phyloP scores from a whole-genome alignment of 345 rosid species.

The Nasturtium officinale region DNA sequence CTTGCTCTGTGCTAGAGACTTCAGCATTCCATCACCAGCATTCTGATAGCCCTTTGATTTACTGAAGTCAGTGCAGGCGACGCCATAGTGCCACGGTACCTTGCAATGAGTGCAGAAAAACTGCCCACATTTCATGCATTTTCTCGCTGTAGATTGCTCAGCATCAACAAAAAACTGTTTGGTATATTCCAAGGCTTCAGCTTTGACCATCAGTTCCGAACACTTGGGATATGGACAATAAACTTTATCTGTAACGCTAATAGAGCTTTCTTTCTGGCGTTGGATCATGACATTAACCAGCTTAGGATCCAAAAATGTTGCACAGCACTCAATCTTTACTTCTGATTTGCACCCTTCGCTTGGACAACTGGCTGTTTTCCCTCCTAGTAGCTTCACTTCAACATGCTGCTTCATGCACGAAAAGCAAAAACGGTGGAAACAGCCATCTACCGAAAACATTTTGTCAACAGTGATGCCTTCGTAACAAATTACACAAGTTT shows the following conservation, averaged over 20 bases:
- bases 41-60: conserved; percentile 47
- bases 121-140: conserved; percentile 59
- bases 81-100: conserved; percentile 70
- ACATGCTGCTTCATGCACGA: conserved; percentile 87
- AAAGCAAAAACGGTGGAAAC: conserved; percentile 74
- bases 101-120: conserved; percentile 72
- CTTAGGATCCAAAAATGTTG: conserved; percentile 63
- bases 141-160: conserved; percentile 50
- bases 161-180: conserved; percentile 36
- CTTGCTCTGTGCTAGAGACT: conserved; percentile 52
- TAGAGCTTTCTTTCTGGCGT: conserved; percentile 67
- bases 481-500: conserved; percentile 73
- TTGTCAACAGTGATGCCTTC: conserved; percentile 55
- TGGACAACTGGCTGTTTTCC: conserved; percentile 65
- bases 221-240: conserved; percentile 83
- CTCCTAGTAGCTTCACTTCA: conserved; percentile 71
- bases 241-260: conserved; percentile 60
- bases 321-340: conserved; percentile 57
- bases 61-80: conserved; percentile 56
- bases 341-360: conserved; percentile 67
- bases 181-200: conserved; percentile 51
- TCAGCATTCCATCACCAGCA: conserved; percentile 54
- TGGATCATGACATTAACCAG: conserved; percentile 57
- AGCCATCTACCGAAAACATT: conserved; percentile 70
- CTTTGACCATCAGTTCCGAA: conserved; percentile 72